These are phyloP conservation scores for Neospermospora avenae DNA, from an alignment of 2,329 filamentous ascomycete species.

Conservation along the genomic window DNA sequence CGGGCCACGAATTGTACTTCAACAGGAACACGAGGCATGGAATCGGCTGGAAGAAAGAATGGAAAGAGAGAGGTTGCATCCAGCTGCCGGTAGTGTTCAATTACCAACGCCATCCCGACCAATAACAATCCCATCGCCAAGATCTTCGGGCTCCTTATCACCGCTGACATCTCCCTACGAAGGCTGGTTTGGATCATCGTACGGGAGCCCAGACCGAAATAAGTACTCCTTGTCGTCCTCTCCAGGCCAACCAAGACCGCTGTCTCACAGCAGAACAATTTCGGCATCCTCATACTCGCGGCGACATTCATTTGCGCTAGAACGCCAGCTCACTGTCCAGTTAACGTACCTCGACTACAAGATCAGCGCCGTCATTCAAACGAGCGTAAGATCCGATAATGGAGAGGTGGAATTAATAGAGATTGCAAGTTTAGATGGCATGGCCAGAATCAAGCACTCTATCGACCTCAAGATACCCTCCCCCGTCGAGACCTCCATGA, in stretches of 20 bases:
- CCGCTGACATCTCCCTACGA: slow-evolving; percentile 8
- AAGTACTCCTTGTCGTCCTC: slow-evolving; percentile 13
- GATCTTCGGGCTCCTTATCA: slow-evolving; percentile 6
- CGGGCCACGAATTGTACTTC: slow-evolving; percentile 18
- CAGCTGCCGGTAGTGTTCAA: not conserved
- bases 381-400: slow-evolving; percentile 14
- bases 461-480: slow-evolving; percentile 13
- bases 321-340: slow-evolving; percentile 12
- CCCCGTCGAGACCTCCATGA: slow-evolving; percentile 23
- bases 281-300: slow-evolving; percentile 18
- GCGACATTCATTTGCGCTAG: slow-evolving; percentile 12
- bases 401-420: slow-evolving; percentile 20
- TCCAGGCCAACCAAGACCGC: slow-evolving; percentile 2
- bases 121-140: slow-evolving; percentile 13
- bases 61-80: slow-evolving; percentile 25
- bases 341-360: slow-evolving; percentile 18
- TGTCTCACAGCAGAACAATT: slow-evolving; percentile 12
- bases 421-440: slow-evolving; percentile 14
- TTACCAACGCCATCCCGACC: not conserved
- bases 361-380: slow-evolving; percentile 14
- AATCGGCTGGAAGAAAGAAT: slow-evolving; percentile 24
- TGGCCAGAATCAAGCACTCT: slow-evolving; percentile 19
- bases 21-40: slow-evolving; percentile 26
- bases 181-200: slow-evolving; percentile 10
- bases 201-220: slow-evolving; percentile 11